Conservation (phyloP, 228 moss, liverwort and hornwort genomes). For the Sphagnum fallax region DNA sequence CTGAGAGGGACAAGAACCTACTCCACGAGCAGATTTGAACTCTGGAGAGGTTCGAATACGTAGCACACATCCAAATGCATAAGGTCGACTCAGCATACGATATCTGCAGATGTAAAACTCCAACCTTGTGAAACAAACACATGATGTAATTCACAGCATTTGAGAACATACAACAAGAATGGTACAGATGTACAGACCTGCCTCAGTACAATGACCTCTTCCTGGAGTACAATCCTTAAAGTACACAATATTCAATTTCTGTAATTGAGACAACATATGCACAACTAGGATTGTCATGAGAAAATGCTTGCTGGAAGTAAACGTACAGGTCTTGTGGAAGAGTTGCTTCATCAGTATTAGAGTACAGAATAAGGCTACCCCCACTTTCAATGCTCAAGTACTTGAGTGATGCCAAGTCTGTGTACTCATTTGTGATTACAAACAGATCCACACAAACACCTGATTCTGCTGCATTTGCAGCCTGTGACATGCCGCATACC, state of each 20-base stretch:
- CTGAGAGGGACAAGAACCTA: conserved; percentile 25
- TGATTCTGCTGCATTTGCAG: conserved; percentile 85
- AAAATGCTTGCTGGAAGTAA: background rate
- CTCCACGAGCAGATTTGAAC: conserved; percentile 80
- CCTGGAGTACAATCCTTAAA: no score
- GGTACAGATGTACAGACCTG: no score
- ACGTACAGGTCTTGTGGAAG: conserved; percentile 96
- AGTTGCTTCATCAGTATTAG: conserved; percentile 91
- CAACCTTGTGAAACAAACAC: no score
- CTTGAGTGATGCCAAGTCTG: conserved; percentile 95
- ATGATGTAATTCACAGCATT: no score
- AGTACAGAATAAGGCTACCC: conserved; percentile 80
- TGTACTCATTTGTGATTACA: conserved; percentile 97
- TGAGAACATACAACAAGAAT: no score
- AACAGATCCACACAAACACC: conserved; percentile 98
- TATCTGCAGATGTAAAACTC: conserved; percentile 43
- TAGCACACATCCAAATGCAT: conserved; percentile 89
- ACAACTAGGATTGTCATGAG: no score
- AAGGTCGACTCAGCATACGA: conserved; percentile 98
- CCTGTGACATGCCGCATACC: conserved; percentile 32
- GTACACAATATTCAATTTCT: no score
- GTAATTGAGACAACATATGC: no score
- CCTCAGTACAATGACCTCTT: no score
- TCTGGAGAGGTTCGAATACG: conserved; percentile 87
- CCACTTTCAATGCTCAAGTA: conserved; percentile 99